A percentile compares a stretch with the other conserved stretches of the same genome.
Evolutionary conservation across 2,329 filamentous ascomycete species (phyloP).

Genomic region (Ceratocystis diversiconidia): DNA sequence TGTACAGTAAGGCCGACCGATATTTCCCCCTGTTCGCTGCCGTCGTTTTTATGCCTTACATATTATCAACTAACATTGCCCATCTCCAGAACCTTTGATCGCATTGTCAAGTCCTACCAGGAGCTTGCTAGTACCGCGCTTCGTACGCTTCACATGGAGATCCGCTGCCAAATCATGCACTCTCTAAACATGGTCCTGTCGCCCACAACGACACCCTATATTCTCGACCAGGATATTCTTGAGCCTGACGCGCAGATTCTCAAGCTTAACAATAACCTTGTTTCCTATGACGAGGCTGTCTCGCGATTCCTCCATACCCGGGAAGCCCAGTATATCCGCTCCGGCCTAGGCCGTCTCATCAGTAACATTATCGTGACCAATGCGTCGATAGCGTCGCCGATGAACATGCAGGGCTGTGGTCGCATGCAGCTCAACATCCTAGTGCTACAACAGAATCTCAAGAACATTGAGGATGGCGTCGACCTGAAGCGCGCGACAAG

Average conservation of each 20-base stretch:
- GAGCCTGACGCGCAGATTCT: conserved; percentile 70
- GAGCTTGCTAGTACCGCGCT: conserved; percentile 66
- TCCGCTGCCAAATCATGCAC: conserved; percentile 71
- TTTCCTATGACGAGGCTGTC: conserved; percentile 76
- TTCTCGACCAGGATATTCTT: conserved; percentile 55
- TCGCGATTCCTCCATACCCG: conserved; percentile 54
- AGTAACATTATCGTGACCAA: conserved; percentile 66
- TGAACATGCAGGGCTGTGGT: conserved; percentile 74
- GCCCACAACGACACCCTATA: conserved; percentile 45
- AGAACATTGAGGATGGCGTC: conserved; percentile 68
- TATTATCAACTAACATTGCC: conserved; percentile 20
- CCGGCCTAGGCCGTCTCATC: conserved; percentile 61
- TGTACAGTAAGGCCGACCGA: conserved; percentile 46
- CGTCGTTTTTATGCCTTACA: not conserved
- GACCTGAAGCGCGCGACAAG: conserved; percentile 47
- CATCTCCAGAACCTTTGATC: conserved; percentile 58
- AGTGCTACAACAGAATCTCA: conserved; percentile 90
- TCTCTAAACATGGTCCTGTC: conserved; percentile 54
- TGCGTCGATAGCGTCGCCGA: conserved; percentile 55
- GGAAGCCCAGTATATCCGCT: conserved; percentile 63
- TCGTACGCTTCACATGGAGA: conserved; percentile 75
- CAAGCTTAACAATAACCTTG: conserved; percentile 67
- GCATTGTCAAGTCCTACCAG: conserved; percentile 68
- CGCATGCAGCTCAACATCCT: conserved; percentile 83
- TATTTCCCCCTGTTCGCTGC: not conserved